A percentile compares a stretch with the other conserved stretches of the same genome.
phyloP scores from a whole-genome alignment of 2,329 filamentous ascomycete genomes.

The Colletotrichum sp. region DNA sequence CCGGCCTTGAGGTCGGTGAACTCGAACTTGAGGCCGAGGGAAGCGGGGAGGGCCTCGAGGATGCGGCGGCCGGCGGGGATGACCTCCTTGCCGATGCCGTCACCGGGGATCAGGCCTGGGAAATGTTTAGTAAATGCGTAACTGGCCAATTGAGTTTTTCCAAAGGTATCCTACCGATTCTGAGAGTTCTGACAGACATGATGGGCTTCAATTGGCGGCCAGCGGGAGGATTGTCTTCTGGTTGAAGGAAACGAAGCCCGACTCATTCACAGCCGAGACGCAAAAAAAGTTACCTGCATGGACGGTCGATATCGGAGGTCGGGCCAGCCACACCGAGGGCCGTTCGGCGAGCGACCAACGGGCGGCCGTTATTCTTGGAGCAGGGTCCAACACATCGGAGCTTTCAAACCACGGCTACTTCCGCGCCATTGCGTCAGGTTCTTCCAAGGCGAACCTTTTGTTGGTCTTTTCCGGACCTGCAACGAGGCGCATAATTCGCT shows the following conservation, averaged over 20 bases:
- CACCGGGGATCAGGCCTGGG: constrained; percentile 87
- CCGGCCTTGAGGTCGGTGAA: constrained; percentile 94
- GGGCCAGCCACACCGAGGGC: constrained; percentile 17
- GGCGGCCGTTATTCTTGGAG: neutral
- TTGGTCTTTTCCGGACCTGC: neutral
- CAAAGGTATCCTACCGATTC: constrained; percentile 38
- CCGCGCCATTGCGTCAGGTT: neutral
- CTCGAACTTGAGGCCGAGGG: constrained; percentile 90
- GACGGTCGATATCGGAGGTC: constrained; percentile 21
- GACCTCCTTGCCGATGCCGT: constrained; percentile 98
- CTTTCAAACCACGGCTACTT: neutral
- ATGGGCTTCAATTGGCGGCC: constrained; percentile 24
- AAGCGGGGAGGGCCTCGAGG: constrained; percentile 91
- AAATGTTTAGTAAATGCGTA: neutral
- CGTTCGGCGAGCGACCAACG: constrained; percentile 18
- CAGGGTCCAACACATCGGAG: neutral
- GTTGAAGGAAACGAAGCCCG: neutral
- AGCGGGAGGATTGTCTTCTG: neutral
- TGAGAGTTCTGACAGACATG: constrained; percentile 47
- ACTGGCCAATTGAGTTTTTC: neutral
- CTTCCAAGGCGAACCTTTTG: neutral
- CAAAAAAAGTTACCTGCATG: constrained; percentile 2
- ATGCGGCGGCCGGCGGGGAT: constrained; percentile 92
- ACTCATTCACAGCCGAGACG: neutral
- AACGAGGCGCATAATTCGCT: neutral